Conservation (phyloP, 176 grass and related monocot genomes). For the Luzula sylvatica region DNA sequence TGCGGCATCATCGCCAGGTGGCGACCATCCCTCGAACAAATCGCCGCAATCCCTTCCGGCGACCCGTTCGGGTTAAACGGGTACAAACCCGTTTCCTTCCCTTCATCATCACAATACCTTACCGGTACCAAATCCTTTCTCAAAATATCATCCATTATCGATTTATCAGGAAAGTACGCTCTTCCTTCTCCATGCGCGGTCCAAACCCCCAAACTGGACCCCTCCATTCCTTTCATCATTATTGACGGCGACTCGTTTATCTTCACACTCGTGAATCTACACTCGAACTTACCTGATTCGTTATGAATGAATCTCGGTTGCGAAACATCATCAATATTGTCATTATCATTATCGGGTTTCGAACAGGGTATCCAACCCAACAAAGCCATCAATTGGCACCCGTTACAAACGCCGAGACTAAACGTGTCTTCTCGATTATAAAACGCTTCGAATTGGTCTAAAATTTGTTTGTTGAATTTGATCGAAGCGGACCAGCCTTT, state of each 20-base stretch:
- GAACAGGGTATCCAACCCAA: constrained; percentile 90
- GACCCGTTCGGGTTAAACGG: constrained; percentile 98
- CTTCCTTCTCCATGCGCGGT: constrained; percentile 78
- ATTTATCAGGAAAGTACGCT: constrained; percentile 64
- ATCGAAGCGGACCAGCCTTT: constrained; percentile 94
- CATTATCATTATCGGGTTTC: constrained; percentile 40
- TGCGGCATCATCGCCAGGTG: constrained; percentile 97
- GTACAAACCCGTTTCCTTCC: constrained; percentile 58
- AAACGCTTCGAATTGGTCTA: constrained; percentile 74
- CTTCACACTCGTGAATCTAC: constrained; percentile 61
- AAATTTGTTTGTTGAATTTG: constrained; percentile 70
- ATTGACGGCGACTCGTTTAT: constrained; percentile 60
- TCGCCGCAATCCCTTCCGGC: constrained; percentile 60
- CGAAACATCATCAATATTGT: constrained; percentile 49
- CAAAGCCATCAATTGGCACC: constrained; percentile 93
- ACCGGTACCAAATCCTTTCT: constrained; percentile 55
- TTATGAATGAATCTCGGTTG: constrained; percentile 97
- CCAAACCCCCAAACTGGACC: constrained; percentile 73
- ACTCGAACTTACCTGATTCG: constrained; percentile 76
- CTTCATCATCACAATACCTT: constrained; percentile 62
- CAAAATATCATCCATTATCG: constrained; percentile 36
- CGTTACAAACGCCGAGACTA: constrained; percentile 91
- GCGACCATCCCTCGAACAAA: constrained; percentile 82
- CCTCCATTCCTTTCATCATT: constrained; percentile 91
- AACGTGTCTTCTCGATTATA: constrained; percentile 72